phyloP scores from a whole-genome alignment of 257 asterid species.

The Cruciata laevipes region DNA sequence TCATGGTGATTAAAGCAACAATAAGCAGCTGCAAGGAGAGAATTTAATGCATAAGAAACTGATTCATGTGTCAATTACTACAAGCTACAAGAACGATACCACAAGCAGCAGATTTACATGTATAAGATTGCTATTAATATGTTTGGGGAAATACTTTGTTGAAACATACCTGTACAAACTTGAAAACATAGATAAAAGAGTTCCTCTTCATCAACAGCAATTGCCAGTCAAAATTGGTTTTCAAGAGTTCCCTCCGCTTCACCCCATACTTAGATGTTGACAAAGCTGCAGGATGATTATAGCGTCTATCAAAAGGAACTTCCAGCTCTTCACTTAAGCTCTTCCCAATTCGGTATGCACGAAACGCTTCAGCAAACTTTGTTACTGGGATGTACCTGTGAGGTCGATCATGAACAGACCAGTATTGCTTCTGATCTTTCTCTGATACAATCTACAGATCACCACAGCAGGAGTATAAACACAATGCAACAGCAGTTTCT shows the following conservation, averaged over 20 bases:
- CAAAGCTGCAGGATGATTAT: conserved; percentile 89
- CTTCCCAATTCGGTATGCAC: conserved; percentile 52
- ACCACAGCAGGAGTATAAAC: conserved; percentile 13
- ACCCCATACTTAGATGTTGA: conserved; percentile 72
- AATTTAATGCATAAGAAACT: conserved; percentile 16
- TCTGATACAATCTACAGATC: conserved; percentile 61
- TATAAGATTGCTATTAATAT: not conserved
- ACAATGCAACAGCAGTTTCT: conserved; percentile 5
- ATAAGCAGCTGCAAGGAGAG: conserved; percentile 60
- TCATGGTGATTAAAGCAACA: conserved; percentile 89
- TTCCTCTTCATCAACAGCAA: conserved; percentile 85
- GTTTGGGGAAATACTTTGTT: not conserved
- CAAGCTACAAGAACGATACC: not conserved
- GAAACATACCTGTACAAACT: conserved; percentile 72
- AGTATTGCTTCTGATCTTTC: conserved; percentile 92
- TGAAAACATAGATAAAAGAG: conserved; percentile 71
- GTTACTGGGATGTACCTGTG: conserved; percentile 56
- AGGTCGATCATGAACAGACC: conserved; percentile 64
- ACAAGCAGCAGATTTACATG: not conserved
- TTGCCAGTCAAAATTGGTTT: conserved; percentile 75
- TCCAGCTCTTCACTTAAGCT: conserved; percentile 52
- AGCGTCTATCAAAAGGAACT: conserved; percentile 69
- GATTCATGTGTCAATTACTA: not conserved
- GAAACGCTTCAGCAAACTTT: conserved; percentile 74
- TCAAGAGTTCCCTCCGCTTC: conserved; percentile 63